Evolutionary conservation across 148 eudicot species (phyloP), one percentile per base, ranked within the genome.

Genomic region (Rhododendron ovatum): DNA sequence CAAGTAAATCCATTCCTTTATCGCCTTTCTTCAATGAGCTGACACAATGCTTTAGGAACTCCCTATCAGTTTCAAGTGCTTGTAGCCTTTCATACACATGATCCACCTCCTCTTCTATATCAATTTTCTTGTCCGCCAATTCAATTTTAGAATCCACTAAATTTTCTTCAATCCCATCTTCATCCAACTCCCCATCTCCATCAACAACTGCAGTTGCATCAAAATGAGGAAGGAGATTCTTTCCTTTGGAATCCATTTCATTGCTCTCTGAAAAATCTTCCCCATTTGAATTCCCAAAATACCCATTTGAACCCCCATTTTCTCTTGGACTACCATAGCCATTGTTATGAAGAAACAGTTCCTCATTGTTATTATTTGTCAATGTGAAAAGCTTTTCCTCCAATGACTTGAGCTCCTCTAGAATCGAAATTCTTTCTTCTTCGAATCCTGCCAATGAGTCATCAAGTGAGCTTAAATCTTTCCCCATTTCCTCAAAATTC

Each of bases 11-110:
- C 83, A 92, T 86, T 20, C 99, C 99, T 87, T 94, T 94, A 82
- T 95, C 99, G 1, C 99, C 99, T 95, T 96, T 96, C 86, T 91
- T 95, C 86, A 96, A 89, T 24, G 98, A 96, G 26, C 96, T 91
- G 47, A 96, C 89, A 87, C 99, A 95, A 83, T 96, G 94, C 90
- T 95, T 96, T 74, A 93, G 90, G 84, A 95, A 93, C 90, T 95
- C 98, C 73, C 94, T 86, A 67, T 97, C 98, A 9, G 95, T 96
- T 88, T 95, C 98, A 4, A 95, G 93, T 37, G 95, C 95, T 83
- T 93, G 95, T 30, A 97, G 87, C 89, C 99, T 93, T 47, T 90
- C 95, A 78, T 97, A 94, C 15, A 97, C 93, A 85, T 89, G 95
- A 87, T 93, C 98, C 47, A 94, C 91, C 85, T 97, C 98, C 78